Base-by-base conservation (phyloP, 2,329 filamentous ascomycete species). In the Botrytis porri region DNA sequence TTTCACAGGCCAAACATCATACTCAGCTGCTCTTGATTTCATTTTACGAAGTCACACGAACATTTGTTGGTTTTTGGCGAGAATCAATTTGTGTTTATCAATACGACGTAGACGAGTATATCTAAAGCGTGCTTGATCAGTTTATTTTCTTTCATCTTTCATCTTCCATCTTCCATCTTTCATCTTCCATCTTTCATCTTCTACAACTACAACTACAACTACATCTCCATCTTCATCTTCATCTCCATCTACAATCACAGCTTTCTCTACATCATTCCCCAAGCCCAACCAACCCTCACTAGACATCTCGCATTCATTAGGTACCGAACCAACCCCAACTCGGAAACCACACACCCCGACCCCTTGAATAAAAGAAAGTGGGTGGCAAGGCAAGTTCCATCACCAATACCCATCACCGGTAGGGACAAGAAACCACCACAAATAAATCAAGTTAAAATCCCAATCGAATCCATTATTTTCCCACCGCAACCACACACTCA, bases 41-140 rank as follows among this genome's bases (percentile, higher is more conserved):
- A 51, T n/a, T 51, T 51, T 35, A 66, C 22, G 7, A 70, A 70
- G 67, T 70, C 67, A 70, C 67, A 70, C 67, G 67, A 70, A 70
- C 67, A 54, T 32, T 61, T 61, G 25, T 43, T 45, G 43, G 43
- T 25, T 59, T 59, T 61, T 51, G 48, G 20, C 61, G 61, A 63
- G 39, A 63, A 43, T n/a, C 7, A 32, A 12, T 61, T 8, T 37
- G 32, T 32, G 16, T 61, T 61, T 37, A 61, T 61, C 14, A 61
- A 25, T 37, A 61, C 9, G 35, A 37, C 22, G 35, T 22, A 61
- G 25, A 61, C 22, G 10, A 51, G 48, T 51, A 51, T 51, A 51
- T 51, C 25, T 51, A 51, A 51, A 51, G 25, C 48, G 0, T 25
- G 25, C 48, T 51, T 14, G 48, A 25, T 51, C 48, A n/a, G 25